Evolutionary conservation across 768 basidiomycete genomes (phyloP), one percentile per base, ranked within the genome.

Genomic region (Trametes cubensis): DNA sequence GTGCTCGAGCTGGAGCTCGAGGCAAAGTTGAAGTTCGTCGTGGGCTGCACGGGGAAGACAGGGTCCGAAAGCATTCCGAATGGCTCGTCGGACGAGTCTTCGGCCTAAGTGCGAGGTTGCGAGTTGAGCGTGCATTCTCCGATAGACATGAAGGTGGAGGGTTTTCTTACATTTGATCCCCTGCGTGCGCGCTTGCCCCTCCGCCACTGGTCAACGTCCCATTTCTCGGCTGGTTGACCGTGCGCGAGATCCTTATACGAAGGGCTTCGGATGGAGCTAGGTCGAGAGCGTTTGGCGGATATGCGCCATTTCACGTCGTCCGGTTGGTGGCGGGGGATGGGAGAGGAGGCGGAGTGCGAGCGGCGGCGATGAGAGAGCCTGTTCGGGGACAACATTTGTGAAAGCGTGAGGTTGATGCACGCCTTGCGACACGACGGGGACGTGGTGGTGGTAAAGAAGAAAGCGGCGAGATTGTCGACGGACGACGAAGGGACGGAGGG

Each of bases 131-230:
- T 28, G 61, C 47, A 41, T 40, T 30, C 49, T 44, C 47, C 7
- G 18, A 20, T 11, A 23, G 21, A 42, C 17, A n/a, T 14, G 62
- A 53, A 49, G 46, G 10, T 4, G 34, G 11, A n/a, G 47, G 46
- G 3, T 28, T 46, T 46, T 71, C 83, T 67, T 67, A 86, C 85
- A 20, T 79, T 76, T 47, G 73, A 60, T 61, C 83, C 80, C 56
- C 80, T 72, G 23, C 84, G 82, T 34, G 79, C 78, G 55, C 83
- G 75, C 69, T 88, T 88, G 26, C 81, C 80, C 57, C 79, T 78
- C 62, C 81, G 75, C 80, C 82, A 84, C 26, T 74, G 68, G 63
- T 85, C 85, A 28, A 82, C 73, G 67, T 82, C 83, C 79, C 80
- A 82, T 71, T 77, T 83, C 58, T 79, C 79, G 6, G 78, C 66